Base-by-base conservation (phyloP, 1,139 yeast genomes). In the Pichia sp. region DNA sequence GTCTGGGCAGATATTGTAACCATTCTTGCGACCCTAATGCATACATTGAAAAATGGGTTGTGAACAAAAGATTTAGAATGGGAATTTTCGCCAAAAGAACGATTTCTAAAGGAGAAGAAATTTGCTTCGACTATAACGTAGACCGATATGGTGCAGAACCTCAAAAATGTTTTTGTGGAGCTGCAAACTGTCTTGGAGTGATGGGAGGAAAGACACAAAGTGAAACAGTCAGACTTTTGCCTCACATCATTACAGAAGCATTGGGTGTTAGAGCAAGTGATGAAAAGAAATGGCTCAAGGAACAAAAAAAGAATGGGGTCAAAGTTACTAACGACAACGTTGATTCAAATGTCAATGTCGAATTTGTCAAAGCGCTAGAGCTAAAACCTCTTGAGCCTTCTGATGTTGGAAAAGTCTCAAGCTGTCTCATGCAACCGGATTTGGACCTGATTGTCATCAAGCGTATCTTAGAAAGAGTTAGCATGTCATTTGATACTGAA, bases 141-240 rank as follows among this genome's bases (percentile, higher is more conserved):
- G 99, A 93, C 69, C 75, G 99, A 55, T 93, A 90, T 67, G 99
- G 99, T 26, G 95, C 97, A 1, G 85, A 83, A 57, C 90, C 95
- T 7, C 98, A 93, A 70, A 87, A 89, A 23, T 93, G 99, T 69
- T 87, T 87, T 69, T 93, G 99, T 72, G 97, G 96, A 1, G 96
- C 91, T 59, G 77, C 86, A 25, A 91, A 88, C 69, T 93, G 99
- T 76, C 77, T 89, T 45, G 96, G 96, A 31, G 83, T 87, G 58
- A 81, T 93, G 74, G 99, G 99, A 58, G 98, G 99, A 44, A 91
- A 90, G 68, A 90, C 96, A 2, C 98, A 93, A 71, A 90, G 98
- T 1, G 95, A 88, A 61, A 88, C 93, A 26, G 91, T 93, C 2
- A 76, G 87, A 44, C 73, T 88, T 57, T 74, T 93, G 51, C 96